Conservation (phyloP, 805 yeast genomes). For the Yamadazyma takamatsuzukensis region DNA sequence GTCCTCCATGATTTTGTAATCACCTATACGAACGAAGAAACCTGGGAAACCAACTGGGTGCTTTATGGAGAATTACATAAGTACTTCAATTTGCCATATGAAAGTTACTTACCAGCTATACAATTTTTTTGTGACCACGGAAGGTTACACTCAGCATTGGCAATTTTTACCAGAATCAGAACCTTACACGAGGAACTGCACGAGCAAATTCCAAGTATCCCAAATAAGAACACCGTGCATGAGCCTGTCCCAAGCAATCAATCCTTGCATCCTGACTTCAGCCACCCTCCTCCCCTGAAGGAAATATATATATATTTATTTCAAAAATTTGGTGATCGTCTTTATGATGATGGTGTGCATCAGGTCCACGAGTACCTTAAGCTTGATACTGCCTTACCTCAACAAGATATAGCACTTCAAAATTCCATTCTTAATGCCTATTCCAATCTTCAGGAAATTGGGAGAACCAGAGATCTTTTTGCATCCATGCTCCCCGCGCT, state of each 20-base stretch:
- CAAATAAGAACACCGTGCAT: too few relatives aligned
- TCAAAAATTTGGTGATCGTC: conserved; percentile 53
- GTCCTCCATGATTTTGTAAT: conserved; percentile 28
- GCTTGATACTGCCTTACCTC: conserved; percentile 51
- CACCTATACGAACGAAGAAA: conserved; percentile 23
- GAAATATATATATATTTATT: conserved; percentile 62
- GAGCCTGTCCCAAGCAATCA: too few relatives aligned
- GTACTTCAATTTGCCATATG: conserved; percentile 55
- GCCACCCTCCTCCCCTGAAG: conserved; percentile 27
- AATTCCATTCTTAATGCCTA: conserved; percentile 66
- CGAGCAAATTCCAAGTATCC: too few relatives aligned
- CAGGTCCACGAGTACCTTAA: conserved; percentile 62
- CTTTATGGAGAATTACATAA: conserved; percentile 55
- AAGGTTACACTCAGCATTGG: conserved; percentile 59
- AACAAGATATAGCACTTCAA: conserved; percentile 53
- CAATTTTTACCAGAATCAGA: conserved; percentile 59
- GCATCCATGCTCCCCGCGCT: conserved; percentile 55
- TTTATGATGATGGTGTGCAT: conserved; percentile 62
- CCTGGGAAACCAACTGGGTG: conserved; percentile 51
- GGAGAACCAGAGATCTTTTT: conserved; percentile 58
- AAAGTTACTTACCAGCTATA: conserved; percentile 57
- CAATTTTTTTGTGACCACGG: conserved; percentile 50
- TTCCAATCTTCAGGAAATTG: conserved; percentile 51
- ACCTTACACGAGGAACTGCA: conserved; percentile 47
- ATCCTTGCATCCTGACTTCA: conserved; percentile 40